These are phyloP conservation scores for Tardiomyces digboiensis DNA, from an alignment of 1,139 yeast genomes.

Conservation along the genomic window DNA sequence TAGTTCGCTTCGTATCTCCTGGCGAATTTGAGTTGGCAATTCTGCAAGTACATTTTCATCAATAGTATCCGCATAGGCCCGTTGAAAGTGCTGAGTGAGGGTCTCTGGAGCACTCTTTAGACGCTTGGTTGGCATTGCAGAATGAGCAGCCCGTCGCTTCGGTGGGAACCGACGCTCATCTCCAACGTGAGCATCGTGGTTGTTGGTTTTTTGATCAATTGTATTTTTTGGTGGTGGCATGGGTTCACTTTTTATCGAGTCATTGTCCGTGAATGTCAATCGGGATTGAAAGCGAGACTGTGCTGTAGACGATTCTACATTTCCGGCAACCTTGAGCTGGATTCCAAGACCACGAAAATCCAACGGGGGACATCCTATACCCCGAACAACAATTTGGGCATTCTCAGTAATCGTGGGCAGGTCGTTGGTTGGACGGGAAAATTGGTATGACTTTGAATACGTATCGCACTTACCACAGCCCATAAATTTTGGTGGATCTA, in stretches of 20 bases:
- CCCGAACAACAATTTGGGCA: constrained; percentile 45
- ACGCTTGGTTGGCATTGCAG: background rate
- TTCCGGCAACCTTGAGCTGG: constrained; percentile 36
- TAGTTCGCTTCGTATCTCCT: constrained; percentile 9
- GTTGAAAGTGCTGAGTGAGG: background rate
- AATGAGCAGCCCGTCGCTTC: no score
- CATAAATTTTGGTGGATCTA: constrained; percentile 64
- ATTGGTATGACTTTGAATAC: constrained; percentile 44
- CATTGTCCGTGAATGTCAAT: no score
- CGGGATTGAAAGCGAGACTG: background rate
- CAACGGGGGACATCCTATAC: constrained; percentile 47
- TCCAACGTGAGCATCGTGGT: no score
- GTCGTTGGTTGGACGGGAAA: constrained; percentile 61
- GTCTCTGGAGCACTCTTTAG: background rate
- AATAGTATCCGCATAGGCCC: constrained; percentile 34
- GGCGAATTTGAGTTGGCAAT: constrained; percentile 23
- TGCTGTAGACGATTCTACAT: background rate
- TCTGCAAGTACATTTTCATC: constrained; percentile 23
- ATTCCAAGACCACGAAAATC: constrained; percentile 78
- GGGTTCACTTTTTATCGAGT: no score
- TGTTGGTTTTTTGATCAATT: no score
- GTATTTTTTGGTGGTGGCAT: no score
- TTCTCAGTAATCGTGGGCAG: constrained; percentile 53
- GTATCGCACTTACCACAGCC: constrained; percentile 81
- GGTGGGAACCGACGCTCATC: no score